Evolutionary conservation across 2,329 filamentous ascomycete genomes (phyloP), one percentile per base, ranked within the genome.

Genomic region (Sporothrix luriei): DNA sequence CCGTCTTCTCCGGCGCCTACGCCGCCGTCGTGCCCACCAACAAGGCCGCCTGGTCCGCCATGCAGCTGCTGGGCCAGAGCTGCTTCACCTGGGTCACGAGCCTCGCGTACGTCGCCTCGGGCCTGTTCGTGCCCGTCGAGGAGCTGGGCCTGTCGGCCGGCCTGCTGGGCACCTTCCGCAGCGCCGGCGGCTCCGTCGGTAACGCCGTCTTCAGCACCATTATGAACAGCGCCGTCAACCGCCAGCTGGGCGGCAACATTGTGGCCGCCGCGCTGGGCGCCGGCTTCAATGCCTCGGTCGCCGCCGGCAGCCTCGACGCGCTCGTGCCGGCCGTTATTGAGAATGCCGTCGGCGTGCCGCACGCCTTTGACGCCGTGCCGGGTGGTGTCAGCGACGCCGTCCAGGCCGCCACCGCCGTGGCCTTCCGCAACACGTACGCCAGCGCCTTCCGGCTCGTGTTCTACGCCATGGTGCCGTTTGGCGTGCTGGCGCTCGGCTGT

Each of bases 351-450:
- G 78, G 77, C 77, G 73, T 84, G 84, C 70, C 88, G 81, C 85
- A 89, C 88, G 74, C 89, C 88, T 62, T 83, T 81, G 72, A 84
- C 87, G 4, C 66, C 69, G 57, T 81, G 77, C 3, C 85, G 82
- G 40, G 81, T 79, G 19, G 82, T 81, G 2, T 82, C 46, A 79
- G 73, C 14, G 69, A 75, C 0, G 70, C 73, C 13, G 77, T 82
- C 43, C 72, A 76, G 24, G 74, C 70, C 0, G 79, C 79, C 0
- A 78, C 81, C 0, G 75, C 73, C 0, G 70, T 70, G 0, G 80
- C 81, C 19, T 71, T 79, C 16, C 78, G 79, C 71, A 75, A 76
- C 16, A 81, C 80, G 7, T 83, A 84, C 73, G 75, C 77, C 4
- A 69, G 77, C 10, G 79, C 80, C 0, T 83, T 84, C 74, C 76